These are phyloP conservation scores for Williopsis jadinii DNA, from an alignment of 1,139 yeast species.

Conservation along the genomic window DNA sequence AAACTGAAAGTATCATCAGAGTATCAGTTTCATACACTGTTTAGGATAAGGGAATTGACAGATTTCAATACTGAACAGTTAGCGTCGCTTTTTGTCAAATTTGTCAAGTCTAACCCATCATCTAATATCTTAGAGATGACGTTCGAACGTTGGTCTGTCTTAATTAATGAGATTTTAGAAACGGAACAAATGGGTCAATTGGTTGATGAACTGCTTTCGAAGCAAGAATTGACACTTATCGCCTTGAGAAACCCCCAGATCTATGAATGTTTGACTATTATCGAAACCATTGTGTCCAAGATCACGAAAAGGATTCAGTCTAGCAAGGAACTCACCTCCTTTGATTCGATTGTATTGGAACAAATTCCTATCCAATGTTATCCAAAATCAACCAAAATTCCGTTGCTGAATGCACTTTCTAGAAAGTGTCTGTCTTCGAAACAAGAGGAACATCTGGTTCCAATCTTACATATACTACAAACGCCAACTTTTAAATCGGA, in stretches of 20 bases:
- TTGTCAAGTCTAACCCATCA: constrained; percentile 13
- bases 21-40: constrained; percentile 32
- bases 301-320: constrained; percentile 9
- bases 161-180: constrained; percentile 34
- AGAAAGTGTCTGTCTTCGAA: constrained; percentile 2
- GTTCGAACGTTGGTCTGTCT: constrained; percentile 50
- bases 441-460: constrained; percentile 14
- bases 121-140: constrained; percentile 20
- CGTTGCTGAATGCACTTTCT: constrained; percentile 31
- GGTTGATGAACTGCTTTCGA: constrained; percentile 6
- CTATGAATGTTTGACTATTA: constrained; percentile 39
- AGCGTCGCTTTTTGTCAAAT: constrained; percentile 26
- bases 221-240: constrained; percentile 16
- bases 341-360: constrained; percentile 13
- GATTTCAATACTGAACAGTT: constrained; percentile 23
- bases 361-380: constrained; percentile 46
- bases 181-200: constrained; percentile 13
- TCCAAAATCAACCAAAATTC: constrained; percentile 34
- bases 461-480: constrained; percentile 32
- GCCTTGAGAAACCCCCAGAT: constrained; percentile 22
- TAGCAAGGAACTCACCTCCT: constrained; percentile 1
- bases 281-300: constrained; percentile 22
- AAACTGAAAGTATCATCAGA: constrained; percentile 11
- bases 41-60: constrained; percentile 43
- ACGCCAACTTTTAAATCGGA: constrained; percentile 46